Percentiles rank a stretch among this genome's conserved stretches.
These are phyloP conservation scores for Colletotrichum sp. DNA, from an alignment of 2,329 filamentous ascomycete genomes.

Conservation along the genomic window DNA sequence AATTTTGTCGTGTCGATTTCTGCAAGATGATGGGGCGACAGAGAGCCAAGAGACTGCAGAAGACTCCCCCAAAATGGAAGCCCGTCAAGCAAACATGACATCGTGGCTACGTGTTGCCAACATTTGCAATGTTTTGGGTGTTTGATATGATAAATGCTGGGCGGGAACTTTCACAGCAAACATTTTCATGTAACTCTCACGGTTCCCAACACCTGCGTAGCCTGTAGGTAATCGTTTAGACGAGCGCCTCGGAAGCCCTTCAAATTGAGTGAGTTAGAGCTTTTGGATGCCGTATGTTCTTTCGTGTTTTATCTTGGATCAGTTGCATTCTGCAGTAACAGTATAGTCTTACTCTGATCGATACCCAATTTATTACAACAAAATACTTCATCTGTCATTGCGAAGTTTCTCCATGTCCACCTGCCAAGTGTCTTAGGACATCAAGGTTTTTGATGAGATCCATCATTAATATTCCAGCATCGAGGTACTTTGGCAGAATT, in stretches of 20 bases:
- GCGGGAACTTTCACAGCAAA: neutral
- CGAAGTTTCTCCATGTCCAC: neutral
- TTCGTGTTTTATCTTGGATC: neutral
- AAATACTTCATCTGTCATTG: neutral
- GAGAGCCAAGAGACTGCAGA: neutral
- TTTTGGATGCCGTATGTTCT: neutral
- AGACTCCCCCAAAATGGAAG: neutral
- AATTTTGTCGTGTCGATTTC: neutral
- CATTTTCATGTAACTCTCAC: neutral
- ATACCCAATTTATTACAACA: neutral
- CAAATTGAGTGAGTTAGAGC: too few species aligned
- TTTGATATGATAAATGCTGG: neutral
- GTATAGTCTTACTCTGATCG: neutral
- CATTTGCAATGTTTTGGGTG: neutral
- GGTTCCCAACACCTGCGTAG: neutral
- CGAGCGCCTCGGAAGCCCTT: too few species aligned
- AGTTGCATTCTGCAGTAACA: neutral
- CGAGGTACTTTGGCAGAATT: too few species aligned
- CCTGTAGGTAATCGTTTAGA: neutral
- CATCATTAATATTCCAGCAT: neutral
- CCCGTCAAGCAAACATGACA: neutral
- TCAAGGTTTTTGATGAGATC: neutral
- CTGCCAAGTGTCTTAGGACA: neutral
- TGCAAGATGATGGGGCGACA: neutral
- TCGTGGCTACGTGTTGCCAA: neutral